These are phyloP conservation scores for Sapria himalayana DNA, from an alignment of 345 rosid species.

Conservation along the genomic window DNA sequence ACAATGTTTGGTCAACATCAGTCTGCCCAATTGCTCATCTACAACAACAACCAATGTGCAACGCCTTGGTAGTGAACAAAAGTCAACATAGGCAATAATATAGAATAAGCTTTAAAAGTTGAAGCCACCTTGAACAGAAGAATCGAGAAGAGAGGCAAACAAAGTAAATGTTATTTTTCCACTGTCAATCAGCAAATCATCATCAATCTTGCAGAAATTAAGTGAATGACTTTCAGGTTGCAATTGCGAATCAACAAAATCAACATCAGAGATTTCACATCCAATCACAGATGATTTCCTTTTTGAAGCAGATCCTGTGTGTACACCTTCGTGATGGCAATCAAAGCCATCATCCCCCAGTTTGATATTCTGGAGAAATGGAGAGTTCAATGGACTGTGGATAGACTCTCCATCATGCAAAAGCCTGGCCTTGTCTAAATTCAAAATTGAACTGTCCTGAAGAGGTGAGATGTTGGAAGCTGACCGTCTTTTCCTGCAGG, in stretches of 20 bases:
- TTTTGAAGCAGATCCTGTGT: constrained; percentile 25
- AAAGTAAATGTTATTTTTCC: constrained; percentile 50
- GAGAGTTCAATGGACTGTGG: constrained; percentile 81
- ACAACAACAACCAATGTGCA: too few species aligned
- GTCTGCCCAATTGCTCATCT: too few species aligned
- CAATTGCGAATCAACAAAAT: constrained; percentile 18
- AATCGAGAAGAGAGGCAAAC: constrained; percentile 80
- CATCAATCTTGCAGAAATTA: constrained; percentile 74
- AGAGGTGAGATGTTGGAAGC: constrained; percentile 32
- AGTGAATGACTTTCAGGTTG: constrained; percentile 36
- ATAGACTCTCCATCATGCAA: constrained; percentile 57
- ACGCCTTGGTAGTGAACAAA: too few species aligned
- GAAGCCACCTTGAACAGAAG: constrained; percentile 87
- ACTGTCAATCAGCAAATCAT: constrained; percentile 39
- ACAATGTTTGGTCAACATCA: too few species aligned
- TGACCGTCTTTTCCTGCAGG: constrained; percentile 54
- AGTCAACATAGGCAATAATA: too few species aligned
- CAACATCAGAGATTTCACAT: constrained; percentile 23
- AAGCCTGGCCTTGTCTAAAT: constrained; percentile 40
- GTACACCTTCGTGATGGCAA: constrained; percentile 21
- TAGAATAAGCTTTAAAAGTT: too few species aligned
- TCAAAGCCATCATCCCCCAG: constrained; percentile 56
- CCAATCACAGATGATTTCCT: constrained; percentile 23
- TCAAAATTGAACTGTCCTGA: constrained; percentile 23
- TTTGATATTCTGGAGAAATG: constrained; percentile 80